Evolutionary conservation across 176 grass and related monocot species (phyloP).

Genomic region (Metroxylon sagu): DNA sequence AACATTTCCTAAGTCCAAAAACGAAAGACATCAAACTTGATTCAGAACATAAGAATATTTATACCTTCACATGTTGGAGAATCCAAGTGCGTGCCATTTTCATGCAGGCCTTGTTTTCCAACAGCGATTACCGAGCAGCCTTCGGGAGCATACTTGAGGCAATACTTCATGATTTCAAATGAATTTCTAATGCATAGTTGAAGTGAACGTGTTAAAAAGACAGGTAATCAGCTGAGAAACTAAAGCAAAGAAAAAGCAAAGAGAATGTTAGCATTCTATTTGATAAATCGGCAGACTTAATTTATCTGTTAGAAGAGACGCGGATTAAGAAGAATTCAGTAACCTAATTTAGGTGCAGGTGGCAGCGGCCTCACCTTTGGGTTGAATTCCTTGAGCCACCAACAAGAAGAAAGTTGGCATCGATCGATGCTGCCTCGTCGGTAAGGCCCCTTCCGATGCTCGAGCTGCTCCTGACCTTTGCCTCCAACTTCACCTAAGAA

Average conservation of each 20-base stretch:
- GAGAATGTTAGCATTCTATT: no score
- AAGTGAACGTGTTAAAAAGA: not conserved
- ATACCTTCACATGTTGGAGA: constrained; percentile 47
- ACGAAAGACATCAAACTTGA: not conserved
- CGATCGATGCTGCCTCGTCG: constrained; percentile 43
- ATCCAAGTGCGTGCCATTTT: constrained; percentile 22
- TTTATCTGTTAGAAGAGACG: no score
- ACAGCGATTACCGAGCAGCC: constrained; percentile 66
- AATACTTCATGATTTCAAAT: constrained; percentile 64
- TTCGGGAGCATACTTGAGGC: constrained; percentile 60
- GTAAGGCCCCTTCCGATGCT: constrained; percentile 73
- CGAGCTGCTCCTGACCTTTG: constrained; percentile 64
- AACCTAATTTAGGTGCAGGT: no score
- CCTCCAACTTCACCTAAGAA: constrained; percentile 76
- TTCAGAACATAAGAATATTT: not conserved
- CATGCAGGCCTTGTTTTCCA: constrained; percentile 30
- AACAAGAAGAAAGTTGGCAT: constrained; percentile 61
- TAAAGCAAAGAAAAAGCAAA: not conserved
- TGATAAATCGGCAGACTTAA: no score
- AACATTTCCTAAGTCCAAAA: not conserved
- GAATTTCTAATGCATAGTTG: constrained; percentile 30
- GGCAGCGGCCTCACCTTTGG: constrained; percentile 27
- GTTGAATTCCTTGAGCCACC: constrained; percentile 58
- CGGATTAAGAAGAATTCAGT: no score
- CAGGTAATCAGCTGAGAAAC: not conserved